Conservation (phyloP, 805 yeast genomes). For the Pichia insulana region DNA sequence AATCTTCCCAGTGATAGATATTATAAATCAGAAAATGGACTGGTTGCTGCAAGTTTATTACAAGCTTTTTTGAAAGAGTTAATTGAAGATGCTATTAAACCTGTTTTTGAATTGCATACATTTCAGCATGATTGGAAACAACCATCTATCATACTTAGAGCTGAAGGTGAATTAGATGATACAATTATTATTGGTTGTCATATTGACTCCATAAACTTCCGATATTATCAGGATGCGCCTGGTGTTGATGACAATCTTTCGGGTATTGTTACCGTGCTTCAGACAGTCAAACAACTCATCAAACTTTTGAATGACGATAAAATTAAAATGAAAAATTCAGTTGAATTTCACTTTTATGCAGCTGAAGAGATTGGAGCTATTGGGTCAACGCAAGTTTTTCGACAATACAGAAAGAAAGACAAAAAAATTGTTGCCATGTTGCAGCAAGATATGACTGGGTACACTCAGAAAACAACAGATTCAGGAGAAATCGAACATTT, state of each 20-base stretch:
- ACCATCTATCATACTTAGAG: conserved; percentile 59
- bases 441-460: conserved; percentile 95
- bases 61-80: conserved; percentile 34
- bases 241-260: conserved; percentile 96
- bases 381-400: conserved; percentile 77
- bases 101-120: conserved; percentile 33
- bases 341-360: conserved; percentile 90
- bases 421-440: conserved; percentile 68
- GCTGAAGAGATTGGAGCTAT: conserved; percentile 91
- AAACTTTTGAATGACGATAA: conserved; percentile 16
- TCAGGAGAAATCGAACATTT: conserved; percentile 51
- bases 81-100: conserved; percentile 15
- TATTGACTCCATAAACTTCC: conserved; percentile 71
- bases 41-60: conserved; percentile 66
- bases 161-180: conserved; percentile 32
- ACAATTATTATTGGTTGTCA: conserved; percentile 80
- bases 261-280: conserved; percentile 73
- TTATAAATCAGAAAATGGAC: conserved; percentile 65
- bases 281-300: conserved; percentile 58
- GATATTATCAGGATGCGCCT: conserved; percentile 64
- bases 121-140: conserved; percentile 73
- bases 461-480: conserved; percentile 41
- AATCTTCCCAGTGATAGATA: conserved; percentile 48
- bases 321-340: conserved; percentile 39
- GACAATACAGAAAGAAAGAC: conserved; percentile 37